Conservation (phyloP, 306 rosid genomes). For the Acmispon strigosus region DNA sequence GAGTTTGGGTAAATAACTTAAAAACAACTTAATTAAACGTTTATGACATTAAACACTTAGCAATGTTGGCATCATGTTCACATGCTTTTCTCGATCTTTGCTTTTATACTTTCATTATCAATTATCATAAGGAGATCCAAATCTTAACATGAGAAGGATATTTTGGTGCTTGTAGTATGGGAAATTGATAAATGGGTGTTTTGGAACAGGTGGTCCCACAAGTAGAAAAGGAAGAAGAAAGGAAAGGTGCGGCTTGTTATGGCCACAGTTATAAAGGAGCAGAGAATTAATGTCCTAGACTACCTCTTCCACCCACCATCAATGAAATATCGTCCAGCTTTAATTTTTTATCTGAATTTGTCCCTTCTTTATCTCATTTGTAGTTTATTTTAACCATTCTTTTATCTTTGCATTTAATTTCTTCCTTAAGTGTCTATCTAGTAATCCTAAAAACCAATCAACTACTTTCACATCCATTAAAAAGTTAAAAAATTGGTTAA, state of each 20-base stretch:
- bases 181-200: too few species aligned
- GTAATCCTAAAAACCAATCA: too few species aligned
- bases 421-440: neutral
- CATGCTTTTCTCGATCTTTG: too few species aligned
- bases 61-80: too few species aligned
- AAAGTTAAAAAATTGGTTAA: too few species aligned
- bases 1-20: too few species aligned
- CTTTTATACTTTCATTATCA: too few species aligned
- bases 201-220: constrained; percentile 90
- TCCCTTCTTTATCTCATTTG: neutral
- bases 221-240: constrained; percentile 33
- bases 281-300: neutral
- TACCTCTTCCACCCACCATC: constrained; percentile 1
- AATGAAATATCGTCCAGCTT: neutral
- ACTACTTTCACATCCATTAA: too few species aligned
- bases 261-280: constrained; percentile 13
- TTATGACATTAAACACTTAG: too few species aligned
- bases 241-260: neutral
- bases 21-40: too few species aligned
- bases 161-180: neutral
- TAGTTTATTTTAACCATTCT: neutral
- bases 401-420: neutral
- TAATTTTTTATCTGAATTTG: neutral
- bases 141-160: neutral
- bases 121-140: too few species aligned